Evolutionary conservation across 2,329 filamentous ascomycete species (phyloP).

Genomic region (Zasmidium cellare): DNA sequence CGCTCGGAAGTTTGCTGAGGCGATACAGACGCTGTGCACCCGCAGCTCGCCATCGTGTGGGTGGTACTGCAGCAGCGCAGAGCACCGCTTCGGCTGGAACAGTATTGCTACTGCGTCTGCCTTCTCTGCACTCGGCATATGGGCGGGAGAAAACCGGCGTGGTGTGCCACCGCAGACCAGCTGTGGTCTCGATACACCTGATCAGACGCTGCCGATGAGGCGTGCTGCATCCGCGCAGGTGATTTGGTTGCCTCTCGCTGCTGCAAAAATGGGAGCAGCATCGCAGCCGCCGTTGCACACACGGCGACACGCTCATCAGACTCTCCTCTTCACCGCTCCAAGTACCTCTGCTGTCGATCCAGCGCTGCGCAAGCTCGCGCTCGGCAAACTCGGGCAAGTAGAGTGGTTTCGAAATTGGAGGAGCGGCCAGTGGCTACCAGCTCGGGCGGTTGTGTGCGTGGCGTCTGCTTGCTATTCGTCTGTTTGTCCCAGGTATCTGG

Average conservation of each 20-base stretch:
- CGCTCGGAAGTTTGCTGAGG: conserved; percentile 18
- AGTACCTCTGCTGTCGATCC: neutral
- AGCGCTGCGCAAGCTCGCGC: neutral
- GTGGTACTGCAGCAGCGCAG: conserved; percentile 7
- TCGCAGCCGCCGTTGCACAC: neutral
- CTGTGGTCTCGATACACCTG: conserved; percentile 7
- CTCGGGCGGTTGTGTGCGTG: conserved; percentile 2
- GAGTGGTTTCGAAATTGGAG: neutral
- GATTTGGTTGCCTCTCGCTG: neutral
- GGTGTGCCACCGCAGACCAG: conserved; percentile 13
- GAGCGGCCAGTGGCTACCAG: neutral
- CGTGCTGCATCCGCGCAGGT: neutral
- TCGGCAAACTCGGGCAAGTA: neutral
- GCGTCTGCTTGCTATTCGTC: conserved; percentile 4
- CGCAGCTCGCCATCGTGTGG: conserved; percentile 1
- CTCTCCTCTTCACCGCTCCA: neutral
- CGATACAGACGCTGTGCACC: conserved; percentile 7
- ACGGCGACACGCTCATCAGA: neutral
- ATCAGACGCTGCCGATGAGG: neutral
- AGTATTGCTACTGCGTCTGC: conserved; percentile 4
- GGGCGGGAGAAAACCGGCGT: conserved; percentile 12
- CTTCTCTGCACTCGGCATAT: conserved; percentile 8
- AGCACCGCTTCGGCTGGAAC: conserved; percentile 9
- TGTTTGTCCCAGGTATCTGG: neutral
- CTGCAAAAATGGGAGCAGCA: neutral